Evolutionary conservation across 768 basidiomycete species (phyloP).

Genomic region (Daedaleopsis sinensis): DNA sequence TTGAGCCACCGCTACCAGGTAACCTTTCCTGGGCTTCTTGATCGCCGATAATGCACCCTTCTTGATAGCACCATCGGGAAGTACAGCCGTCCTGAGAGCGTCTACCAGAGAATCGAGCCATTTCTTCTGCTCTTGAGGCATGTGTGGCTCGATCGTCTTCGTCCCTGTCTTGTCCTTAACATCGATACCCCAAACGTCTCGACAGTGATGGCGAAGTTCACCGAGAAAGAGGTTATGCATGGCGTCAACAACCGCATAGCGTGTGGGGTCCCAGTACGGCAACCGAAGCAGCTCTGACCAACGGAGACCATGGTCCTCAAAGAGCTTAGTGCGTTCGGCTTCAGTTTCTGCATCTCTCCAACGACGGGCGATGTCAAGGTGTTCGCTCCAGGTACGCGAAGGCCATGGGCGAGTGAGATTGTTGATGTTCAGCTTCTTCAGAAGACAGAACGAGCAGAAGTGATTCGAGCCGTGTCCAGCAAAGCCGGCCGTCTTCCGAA

Average conservation of each 20-base stretch:
- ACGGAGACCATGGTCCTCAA: conserved; percentile 22
- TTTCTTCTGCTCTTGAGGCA: background rate
- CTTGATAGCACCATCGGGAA: too few relatives aligned
- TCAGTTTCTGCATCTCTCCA: conserved; percentile 21
- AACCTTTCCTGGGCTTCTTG: background rate
- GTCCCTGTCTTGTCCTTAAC: background rate
- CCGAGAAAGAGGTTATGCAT: conserved; percentile 32
- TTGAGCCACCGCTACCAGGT: background rate
- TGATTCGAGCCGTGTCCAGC: conserved; percentile 26
- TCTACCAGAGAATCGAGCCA: background rate
- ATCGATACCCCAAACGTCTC: conserved; percentile 9
- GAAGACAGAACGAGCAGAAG: conserved; percentile 36
- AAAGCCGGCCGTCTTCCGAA: conserved; percentile 31
- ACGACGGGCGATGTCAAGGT: background rate
- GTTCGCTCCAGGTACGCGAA: background rate
- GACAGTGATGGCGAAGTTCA: conserved; percentile 15
- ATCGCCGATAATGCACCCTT: background rate
- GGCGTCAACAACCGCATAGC: conserved; percentile 24
- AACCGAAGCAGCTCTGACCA: conserved; percentile 27
- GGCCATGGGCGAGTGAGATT: background rate
- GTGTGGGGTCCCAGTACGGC: conserved; percentile 30
- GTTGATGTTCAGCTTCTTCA: background rate
- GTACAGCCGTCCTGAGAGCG: too few relatives aligned
- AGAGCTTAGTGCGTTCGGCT: conserved; percentile 9
- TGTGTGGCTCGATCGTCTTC: background rate